Base-by-base conservation (phyloP, 345 rosid genomes). In the Combretum micranthum region DNA sequence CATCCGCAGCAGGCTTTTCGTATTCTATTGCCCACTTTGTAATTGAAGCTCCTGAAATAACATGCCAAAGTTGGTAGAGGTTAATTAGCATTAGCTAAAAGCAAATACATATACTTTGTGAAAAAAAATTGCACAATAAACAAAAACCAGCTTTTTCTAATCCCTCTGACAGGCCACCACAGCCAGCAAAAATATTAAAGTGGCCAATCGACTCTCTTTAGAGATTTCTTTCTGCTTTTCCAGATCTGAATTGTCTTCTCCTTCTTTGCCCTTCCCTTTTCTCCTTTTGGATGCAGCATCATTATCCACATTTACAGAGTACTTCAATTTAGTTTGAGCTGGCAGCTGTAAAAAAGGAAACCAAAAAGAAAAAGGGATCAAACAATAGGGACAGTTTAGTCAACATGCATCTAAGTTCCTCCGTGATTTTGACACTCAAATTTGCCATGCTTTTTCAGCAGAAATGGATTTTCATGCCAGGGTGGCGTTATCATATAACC, bases 1-100 rank as follows among this genome's bases (percentile, higher is more conserved):
- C 95, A 48, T 81, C 81, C 39, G 84, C 96, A 55, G 96, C 98
- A 69, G 90, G 90, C 56, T 84, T 93, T 51, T 91, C 98, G 69
- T 81, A 88, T 75, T 91, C 96, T 20, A 91, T 88, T 2, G 98
- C 92, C 98, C 98, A 78, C 50, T 72, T 91, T 32, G 98, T 83
- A 46, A 19, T 57, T 52, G 88, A 75, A 20, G 71, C 82, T 66
- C 96, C 98, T 91, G 64, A 48, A 60, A 62, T 15, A 42, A 23
- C n/a, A 21, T 46, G 17, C 47, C 19, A 50, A 59, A 19, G 55
- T 26, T 12, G 44, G 15, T 43, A 50, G 11, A 22, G 22, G 17
- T 47, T 37, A 48, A 21, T 15, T 50, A 13, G 37, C 49, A 23
- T 23, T 46, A 55, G 47, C 37, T 32, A 2, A 50, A 15, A 7